Base-by-base conservation (phyloP, 31 red algal species). In the Asparagopsis taxiformis region DNA sequence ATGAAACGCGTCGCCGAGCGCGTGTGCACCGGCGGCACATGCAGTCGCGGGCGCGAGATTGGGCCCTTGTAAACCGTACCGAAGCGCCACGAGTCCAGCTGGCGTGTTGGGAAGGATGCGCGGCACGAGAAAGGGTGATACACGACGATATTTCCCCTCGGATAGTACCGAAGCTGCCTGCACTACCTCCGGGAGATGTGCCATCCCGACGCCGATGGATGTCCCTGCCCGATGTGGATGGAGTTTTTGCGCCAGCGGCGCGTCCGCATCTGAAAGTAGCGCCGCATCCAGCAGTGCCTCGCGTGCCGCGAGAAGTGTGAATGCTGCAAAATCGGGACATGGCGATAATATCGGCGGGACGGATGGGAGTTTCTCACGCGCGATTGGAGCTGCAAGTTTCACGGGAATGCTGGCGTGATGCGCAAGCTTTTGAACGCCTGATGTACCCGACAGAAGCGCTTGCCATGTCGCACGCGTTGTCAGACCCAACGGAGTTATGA, bases 51-150 rank as follows among this genome's bases (percentile, higher is more conserved):
- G 83, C 21, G 63, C 67, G 21, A 61, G 17, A n/a, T 19, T 65
- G 19, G 83, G 84, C 0, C 82, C 89, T 23, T 21, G 43, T 8
- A 83, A 65, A 38, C 41, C 59, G 62, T 83, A 62, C 37, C 37
- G 55, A 24, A 91, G 62, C n/a, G 90, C 26, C 20, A 94, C 30
- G 58, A 91, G 72, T 19, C 90, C 90, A 17, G 90, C 90, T 1
- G 90, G 58, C 22, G 76, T 72, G 46, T 84, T 85, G 16, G 73
- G 77, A 50, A 94, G 79, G 22, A 78, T 77, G 26, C 88, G 65
- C n/a, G 90, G 86, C 2, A 94, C 69, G 38, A 94, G 82, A 55
- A 67, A 83, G 21, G 90, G 90, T 3, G 78, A 65, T 4, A 94
- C 31, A 20, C 68, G 74, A 4, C 87, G 33, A 55, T 34, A 59